Evolutionary conservation across 495 filamentous ascomycete species (phyloP).

Genomic region (Cryomyces minteri): DNA sequence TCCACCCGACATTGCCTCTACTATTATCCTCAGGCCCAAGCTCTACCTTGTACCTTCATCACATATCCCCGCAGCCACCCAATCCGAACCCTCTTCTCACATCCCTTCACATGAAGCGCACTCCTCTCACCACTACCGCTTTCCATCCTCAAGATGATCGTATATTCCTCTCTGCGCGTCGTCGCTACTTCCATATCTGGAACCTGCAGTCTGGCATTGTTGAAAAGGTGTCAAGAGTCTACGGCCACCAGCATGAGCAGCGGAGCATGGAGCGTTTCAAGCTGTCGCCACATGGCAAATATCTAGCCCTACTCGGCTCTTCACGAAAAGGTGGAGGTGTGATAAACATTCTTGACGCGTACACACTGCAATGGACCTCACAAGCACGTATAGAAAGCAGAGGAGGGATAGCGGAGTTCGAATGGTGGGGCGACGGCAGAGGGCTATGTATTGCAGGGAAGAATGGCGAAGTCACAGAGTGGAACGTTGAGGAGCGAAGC

Average conservation of each 20-base stretch:
- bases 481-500: conserved; percentile 41
- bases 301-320: conserved; percentile 61
- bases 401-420: conserved; percentile 72
- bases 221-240: conserved; percentile 58
- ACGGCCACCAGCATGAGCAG: conserved; percentile 70
- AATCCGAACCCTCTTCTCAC: conserved; percentile 73
- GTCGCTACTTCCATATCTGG: conserved; percentile 91
- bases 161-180: conserved; percentile 69
- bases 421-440: conserved; percentile 75
- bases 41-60: conserved; percentile 72
- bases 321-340: conserved; percentile 68
- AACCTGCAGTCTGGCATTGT: conserved; percentile 62
- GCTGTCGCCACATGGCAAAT: conserved; percentile 66
- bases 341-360: conserved; percentile 66
- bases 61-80: conserved; percentile 51
- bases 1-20: conserved; percentile 77
- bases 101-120: conserved; percentile 66
- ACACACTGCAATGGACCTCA: conserved; percentile 75
- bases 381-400: conserved; percentile 67
- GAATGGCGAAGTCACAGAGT: conserved; percentile 88
- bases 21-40: conserved; percentile 75
- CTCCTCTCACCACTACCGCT: conserved; percentile 59
- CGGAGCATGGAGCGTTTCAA: conserved; percentile 80
- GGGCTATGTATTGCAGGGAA: conserved; percentile 62
- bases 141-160: conserved; percentile 44